Base-by-base conservation (phyloP, 495 filamentous ascomycete genomes). In the Penicillium crystallinum region DNA sequence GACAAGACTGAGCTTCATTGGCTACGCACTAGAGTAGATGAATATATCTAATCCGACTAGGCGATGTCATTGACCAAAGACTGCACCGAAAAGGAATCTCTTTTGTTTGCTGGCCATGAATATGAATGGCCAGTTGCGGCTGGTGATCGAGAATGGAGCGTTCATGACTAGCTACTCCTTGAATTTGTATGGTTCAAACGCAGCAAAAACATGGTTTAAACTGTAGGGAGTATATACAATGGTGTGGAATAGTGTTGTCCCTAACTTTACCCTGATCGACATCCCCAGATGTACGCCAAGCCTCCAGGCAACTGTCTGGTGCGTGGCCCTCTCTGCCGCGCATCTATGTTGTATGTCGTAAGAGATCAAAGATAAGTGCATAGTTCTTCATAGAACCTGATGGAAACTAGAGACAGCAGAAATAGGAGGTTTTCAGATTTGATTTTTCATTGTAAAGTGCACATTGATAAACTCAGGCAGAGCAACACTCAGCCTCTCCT, bases 291-390 rank as follows among this genome's bases (percentile, higher is more conserved):
- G 45, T 5, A 18, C 55, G 60, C 60, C 60, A 60, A 63, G 60
- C 57, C 51, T 19, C 54, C 46, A 65, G 62, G 62, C 59, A 65
- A 39, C 52, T 46, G 12, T 25, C 44, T 30, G 30, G 48, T 65
- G 49, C 59, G 62, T 63, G 56, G 23, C 41, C 38, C 48, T 43
- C 17, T 27, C 9, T 51, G 53, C 30, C 37, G 18, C n/a, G 21
- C 36, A n/a, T n/a, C n/a, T n/a, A n/a, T 40, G 18, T 19, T 9
- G 27, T 27, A 31, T 25, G 17, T 5, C 8, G 33, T n/a, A 14
- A 39, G 23, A 45, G 38, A 21, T 39, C 39, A 17, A 30, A 17
- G 10, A 11, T 12, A 31, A 31, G 23, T 6, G 30, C 21, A 31
- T 49, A 5, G 22, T 22, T 40, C 4, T 15, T 10, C 10, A 33